Percentiles rank a stretch among this genome's conserved stretches.
phyloP scores from a whole-genome alignment of 2,329 filamentous ascomycete species.

The Incumbomyces delicatus region DNA sequence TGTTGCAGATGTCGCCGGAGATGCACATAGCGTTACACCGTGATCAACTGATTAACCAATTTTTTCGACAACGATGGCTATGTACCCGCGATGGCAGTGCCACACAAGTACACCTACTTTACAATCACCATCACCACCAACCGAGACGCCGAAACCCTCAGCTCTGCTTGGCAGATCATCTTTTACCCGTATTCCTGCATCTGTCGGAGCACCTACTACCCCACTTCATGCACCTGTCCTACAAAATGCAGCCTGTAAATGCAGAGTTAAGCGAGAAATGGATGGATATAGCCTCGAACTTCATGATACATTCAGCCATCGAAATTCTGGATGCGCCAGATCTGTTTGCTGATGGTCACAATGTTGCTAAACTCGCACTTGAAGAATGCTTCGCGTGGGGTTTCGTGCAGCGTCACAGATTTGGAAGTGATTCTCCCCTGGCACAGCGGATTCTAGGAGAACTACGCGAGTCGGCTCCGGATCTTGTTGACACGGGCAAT shows the following conservation, averaged over 20 bases:
- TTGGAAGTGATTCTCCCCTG: background rate
- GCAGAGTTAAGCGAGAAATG: constrained; percentile 9
- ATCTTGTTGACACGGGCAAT: background rate
- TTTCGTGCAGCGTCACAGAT: constrained; percentile 8
- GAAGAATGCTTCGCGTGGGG: constrained; percentile 19
- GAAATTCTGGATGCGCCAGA: constrained; percentile 1
- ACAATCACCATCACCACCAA: background rate
- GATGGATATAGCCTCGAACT: constrained; percentile 11
- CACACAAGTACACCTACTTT: background rate
- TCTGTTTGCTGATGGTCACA: background rate
- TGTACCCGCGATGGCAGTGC: background rate
- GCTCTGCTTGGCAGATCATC: constrained; percentile 4
- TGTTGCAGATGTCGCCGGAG: background rate
- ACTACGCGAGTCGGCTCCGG: background rate
- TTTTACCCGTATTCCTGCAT: constrained; percentile 16
- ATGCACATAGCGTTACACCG: background rate
- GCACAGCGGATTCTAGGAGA: background rate
- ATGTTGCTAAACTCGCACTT: constrained; percentile 3
- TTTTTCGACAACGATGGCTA: background rate
- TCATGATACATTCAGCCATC: background rate
- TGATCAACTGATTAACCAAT: constrained; percentile 2
- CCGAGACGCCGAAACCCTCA: background rate
- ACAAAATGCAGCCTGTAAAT: constrained; percentile 9
- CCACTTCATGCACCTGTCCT: constrained; percentile 17
- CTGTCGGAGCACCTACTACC: constrained; percentile 13